Conservation (phyloP, 2,329 filamentous ascomycete genomes). For the Setomelanomma holmii region DNA sequence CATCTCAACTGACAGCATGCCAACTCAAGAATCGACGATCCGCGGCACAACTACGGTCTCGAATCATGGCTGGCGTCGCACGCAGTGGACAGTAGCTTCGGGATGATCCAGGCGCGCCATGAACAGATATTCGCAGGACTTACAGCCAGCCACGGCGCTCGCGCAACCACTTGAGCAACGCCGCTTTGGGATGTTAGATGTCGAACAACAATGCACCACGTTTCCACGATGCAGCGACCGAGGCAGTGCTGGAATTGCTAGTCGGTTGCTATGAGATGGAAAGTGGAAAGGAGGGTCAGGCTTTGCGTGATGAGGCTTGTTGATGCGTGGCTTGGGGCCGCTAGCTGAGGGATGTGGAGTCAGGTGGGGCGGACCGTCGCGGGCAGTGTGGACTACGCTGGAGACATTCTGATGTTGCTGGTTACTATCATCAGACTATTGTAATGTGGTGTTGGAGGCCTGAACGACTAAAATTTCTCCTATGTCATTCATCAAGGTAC, state of each 20-base stretch:
- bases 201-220: background rate
- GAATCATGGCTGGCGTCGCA: constrained; percentile 42
- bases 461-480: background rate
- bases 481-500: background rate
- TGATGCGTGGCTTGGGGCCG: constrained; percentile 28
- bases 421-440: background rate
- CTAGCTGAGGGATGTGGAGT: constrained; percentile 31
- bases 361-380: constrained; percentile 9
- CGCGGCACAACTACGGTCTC: constrained; percentile 38
- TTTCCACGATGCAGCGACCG: background rate
- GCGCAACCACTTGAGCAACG: background rate
- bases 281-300: background rate
- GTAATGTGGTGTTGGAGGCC: background rate
- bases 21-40: constrained; percentile 17
- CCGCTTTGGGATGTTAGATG: background rate
- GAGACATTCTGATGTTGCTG: no score
- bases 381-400: background rate
- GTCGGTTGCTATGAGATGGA: background rate
- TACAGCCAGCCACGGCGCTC: constrained; percentile 3
- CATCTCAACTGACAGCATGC: constrained; percentile 31
- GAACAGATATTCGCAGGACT: background rate
- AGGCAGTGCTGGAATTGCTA: background rate
- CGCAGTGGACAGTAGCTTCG: constrained; percentile 43
- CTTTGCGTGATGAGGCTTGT: constrained; percentile 7
- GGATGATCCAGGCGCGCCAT: constrained; percentile 25